Percentiles rank a stretch among this genome's conserved stretches.
Evolutionary conservation across 257 asterid genomes (phyloP).

Genomic region (Craterostigma plantagineum): DNA sequence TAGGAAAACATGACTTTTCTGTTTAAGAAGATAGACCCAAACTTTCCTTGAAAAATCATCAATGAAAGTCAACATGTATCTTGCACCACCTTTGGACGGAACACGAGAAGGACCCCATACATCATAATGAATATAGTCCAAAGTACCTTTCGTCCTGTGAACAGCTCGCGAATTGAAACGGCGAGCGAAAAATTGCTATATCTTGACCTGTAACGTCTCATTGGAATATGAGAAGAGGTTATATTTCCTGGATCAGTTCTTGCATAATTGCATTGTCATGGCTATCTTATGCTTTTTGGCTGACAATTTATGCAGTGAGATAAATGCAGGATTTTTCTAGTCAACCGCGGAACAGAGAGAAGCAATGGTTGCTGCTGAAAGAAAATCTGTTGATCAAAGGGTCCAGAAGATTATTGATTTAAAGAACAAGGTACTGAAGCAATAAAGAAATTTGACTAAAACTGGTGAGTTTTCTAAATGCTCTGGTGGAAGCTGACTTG

Average conservation of each 20-base stretch:
- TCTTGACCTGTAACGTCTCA: constrained; percentile 82
- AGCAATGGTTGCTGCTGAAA: constrained; percentile 95
- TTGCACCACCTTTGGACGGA: too few relatives aligned
- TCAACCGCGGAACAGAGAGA: constrained; percentile 94
- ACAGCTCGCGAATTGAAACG: constrained; percentile 99
- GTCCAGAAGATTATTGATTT: constrained; percentile 85
- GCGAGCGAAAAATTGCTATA: constrained; percentile 83
- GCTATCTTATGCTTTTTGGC: too few relatives aligned
- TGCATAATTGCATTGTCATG: neutral
- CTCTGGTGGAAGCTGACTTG: too few relatives aligned
- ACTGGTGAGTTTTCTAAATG: constrained; percentile 3
- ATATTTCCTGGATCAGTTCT: constrained; percentile 4
- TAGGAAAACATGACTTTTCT: too few relatives aligned
- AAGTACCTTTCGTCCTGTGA: too few relatives aligned
- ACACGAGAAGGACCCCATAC: too few relatives aligned
- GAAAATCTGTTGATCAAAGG: constrained; percentile 88
- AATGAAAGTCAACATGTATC: too few relatives aligned
- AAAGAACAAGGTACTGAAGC: constrained; percentile 51
- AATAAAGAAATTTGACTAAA: neutral
- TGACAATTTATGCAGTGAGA: constrained; percentile 39
- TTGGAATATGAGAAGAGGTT: constrained; percentile 98
- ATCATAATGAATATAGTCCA: too few relatives aligned
- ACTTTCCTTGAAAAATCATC: too few relatives aligned
- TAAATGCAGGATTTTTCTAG: constrained; percentile 97
- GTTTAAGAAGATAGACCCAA: too few relatives aligned